phyloP scores from a whole-genome alignment of 2,329 filamentous ascomycete genomes.

The Colletotrichum scovillei region DNA sequence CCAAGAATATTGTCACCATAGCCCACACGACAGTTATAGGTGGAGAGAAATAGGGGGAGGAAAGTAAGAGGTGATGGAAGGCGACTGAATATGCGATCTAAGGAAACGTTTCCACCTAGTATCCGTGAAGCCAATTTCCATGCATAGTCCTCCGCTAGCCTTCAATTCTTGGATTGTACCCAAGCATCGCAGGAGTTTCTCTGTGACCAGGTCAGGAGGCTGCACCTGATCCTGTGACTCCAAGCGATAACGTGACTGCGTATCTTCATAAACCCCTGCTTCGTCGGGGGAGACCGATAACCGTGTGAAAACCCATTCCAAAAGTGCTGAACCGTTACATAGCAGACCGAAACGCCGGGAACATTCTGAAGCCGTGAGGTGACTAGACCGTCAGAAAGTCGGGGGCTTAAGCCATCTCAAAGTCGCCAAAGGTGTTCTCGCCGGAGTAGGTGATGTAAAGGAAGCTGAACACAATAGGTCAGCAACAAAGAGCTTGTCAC shows the following conservation, averaged over 20 bases:
- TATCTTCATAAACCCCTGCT: slow-evolving; percentile 30
- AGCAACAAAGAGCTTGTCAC: not conserved
- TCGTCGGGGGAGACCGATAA: slow-evolving; percentile 22
- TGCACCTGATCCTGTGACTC: slow-evolving; percentile 30
- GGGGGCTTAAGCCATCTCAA: slow-evolving; percentile 51
- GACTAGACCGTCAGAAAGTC: slow-evolving; percentile 27
- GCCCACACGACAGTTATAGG: not conserved
- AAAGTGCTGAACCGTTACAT: slow-evolving; percentile 30
- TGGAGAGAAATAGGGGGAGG: not conserved
- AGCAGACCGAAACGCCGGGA: slow-evolving; percentile 36
- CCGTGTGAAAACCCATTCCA: slow-evolving; percentile 34
- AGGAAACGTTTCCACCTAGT: slow-evolving; percentile 22
- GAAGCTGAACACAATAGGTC: slow-evolving; percentile 67
- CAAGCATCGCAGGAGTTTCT: slow-evolving; percentile 24
- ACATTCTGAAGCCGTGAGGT: slow-evolving; percentile 32
- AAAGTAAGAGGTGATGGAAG: not conserved
- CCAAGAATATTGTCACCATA: not conserved
- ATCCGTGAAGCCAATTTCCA: slow-evolving; percentile 28
- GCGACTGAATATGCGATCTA: slow-evolving; percentile 26
- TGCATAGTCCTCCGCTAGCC: slow-evolving; percentile 24
- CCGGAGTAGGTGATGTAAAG: slow-evolving; percentile 99
- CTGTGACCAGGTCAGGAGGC: slow-evolving; percentile 5
- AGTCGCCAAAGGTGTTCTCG: slow-evolving; percentile 94
- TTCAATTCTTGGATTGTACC: slow-evolving; percentile 27
- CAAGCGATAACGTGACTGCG: slow-evolving; percentile 34